Evolutionary conservation across 2,329 filamentous ascomycete genomes (phyloP).

Genomic region (Ophiostoma angusticollis): DNA sequence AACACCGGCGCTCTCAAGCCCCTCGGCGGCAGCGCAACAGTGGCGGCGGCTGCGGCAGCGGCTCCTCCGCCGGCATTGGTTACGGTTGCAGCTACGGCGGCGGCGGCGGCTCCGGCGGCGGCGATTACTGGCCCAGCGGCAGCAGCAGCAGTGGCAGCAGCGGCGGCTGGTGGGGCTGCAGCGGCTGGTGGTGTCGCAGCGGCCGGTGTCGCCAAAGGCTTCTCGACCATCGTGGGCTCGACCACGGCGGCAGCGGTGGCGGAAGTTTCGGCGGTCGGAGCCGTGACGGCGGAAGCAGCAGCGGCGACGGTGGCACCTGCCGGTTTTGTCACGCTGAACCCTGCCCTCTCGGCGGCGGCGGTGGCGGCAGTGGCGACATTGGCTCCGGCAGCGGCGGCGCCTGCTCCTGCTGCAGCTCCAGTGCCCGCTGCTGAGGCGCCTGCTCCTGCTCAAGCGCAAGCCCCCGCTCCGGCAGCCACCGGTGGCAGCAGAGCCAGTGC

Average conservation of each 20-base stretch:
- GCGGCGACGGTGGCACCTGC: not conserved
- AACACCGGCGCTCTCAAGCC: constrained; percentile 9
- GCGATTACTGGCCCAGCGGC: no score
- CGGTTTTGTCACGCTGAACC: no score
- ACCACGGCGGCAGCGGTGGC: no score
- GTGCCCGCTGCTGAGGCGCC: not conserved
- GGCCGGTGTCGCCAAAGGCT: no score
- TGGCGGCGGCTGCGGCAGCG: not conserved
- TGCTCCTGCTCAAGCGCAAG: not conserved
- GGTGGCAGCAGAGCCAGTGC: not conserved
- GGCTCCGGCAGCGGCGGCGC: not conserved
- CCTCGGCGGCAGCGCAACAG: constrained; percentile 3
- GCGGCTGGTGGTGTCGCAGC: not conserved
- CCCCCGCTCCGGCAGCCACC: not conserved
- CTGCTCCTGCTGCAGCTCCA: not conserved
- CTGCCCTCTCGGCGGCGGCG: not conserved
- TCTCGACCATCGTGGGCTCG: no score
- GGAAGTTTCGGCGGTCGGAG: not conserved
- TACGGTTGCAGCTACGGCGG: no score
- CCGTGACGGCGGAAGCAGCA: not conserved
- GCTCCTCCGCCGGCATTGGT: no score
- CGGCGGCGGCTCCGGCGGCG: no score
- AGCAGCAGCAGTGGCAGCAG: no score
- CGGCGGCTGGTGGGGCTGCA: no score
- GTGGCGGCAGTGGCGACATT: not conserved